Evolutionary conservation across 768 basidiomycete species (phyloP).

Genomic region (Leccinum subtestaceum): DNA sequence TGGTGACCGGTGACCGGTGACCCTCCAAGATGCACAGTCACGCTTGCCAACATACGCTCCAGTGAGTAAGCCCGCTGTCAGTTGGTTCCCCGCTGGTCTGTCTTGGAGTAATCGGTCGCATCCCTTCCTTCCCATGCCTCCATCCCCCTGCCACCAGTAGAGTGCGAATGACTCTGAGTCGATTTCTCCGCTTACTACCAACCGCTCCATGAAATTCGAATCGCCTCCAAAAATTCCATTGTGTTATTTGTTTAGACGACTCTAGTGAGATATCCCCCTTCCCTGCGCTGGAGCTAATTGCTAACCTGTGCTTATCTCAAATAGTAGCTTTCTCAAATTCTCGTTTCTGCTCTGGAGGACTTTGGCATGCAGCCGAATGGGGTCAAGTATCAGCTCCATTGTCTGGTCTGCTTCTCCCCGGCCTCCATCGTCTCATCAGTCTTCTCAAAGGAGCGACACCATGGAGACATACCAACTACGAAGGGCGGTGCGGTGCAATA

Average conservation of each 20-base stretch:
- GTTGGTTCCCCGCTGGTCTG: too few species aligned
- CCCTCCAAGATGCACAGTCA: background rate
- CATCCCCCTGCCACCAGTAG: background rate
- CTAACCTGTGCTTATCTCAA: background rate
- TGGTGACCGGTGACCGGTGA: too few species aligned
- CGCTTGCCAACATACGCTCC: background rate
- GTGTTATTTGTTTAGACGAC: background rate
- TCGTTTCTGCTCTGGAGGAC: constrained; percentile 1
- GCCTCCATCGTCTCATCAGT: background rate
- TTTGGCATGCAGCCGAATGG: background rate
- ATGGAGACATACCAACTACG: background rate
- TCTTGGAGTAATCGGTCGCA: background rate
- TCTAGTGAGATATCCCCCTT: too few species aligned
- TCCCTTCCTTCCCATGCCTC: background rate
- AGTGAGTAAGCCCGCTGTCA: background rate
- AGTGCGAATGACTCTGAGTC: too few species aligned
- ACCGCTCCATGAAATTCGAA: background rate
- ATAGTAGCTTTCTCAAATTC: too few species aligned
- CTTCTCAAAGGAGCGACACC: background rate
- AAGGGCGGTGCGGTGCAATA: background rate
- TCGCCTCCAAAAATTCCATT: background rate
- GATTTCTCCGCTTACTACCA: background rate
- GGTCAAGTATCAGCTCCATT: background rate
- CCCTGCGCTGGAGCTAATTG: background rate
- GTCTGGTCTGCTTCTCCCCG: background rate